These are phyloP conservation scores for Quercus gilva DNA, from an alignment of 306 rosid genomes.

Conservation along the genomic window DNA sequence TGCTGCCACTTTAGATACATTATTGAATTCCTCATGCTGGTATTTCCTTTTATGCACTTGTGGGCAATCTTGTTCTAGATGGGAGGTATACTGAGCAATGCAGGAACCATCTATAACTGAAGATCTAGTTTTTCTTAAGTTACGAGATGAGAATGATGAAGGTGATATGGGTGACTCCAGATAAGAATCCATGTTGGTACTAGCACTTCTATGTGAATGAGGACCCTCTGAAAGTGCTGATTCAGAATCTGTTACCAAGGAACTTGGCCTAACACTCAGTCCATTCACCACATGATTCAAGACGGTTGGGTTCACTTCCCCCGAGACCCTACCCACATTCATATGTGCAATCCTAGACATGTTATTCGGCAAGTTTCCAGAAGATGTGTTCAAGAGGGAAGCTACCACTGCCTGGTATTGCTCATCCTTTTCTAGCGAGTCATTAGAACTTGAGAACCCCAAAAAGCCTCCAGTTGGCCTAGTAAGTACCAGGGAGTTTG, in stretches of 20 bases:
- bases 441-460: conserved; percentile 17
- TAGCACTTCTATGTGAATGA: background rate
- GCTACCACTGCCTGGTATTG: conserved; percentile 21
- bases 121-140: background rate
- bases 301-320: background rate
- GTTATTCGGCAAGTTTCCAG: conserved; percentile 6
- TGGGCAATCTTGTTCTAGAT: background rate
- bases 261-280: background rate
- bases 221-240: background rate
- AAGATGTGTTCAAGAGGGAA: conserved; percentile 4
- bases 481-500: conserved; percentile 4
- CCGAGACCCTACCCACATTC: background rate
- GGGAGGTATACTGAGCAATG: conserved; percentile 10
- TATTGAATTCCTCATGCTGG: background rate
- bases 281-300: background rate
- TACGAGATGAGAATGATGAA: background rate
- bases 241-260: background rate
- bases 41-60: conserved; percentile 19
- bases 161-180: background rate
- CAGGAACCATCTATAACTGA: conserved; percentile 4
- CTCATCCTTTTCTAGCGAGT: conserved; percentile 4
- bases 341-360: background rate
- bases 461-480: conserved; percentile 3
- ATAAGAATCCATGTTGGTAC: background rate
- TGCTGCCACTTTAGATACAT: background rate